Evolutionary conservation across 306 rosid species (phyloP), one percentile per base, ranked within the genome.

Genomic region (Quercus ilex): DNA sequence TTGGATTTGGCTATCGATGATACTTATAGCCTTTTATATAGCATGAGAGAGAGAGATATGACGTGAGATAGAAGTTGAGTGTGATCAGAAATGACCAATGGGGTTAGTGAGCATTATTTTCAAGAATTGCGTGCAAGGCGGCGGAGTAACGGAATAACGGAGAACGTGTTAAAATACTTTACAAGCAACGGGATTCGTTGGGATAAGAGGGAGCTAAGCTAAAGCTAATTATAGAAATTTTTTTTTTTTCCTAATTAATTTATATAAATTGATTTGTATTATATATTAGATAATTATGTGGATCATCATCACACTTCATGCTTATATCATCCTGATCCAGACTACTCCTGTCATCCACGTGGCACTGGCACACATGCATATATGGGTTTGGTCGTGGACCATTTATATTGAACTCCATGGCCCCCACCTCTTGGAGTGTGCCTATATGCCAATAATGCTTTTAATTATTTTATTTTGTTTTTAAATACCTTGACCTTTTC

Each of bases 231-330:
- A 83, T 76, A 70, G 71, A 35, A 23, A 20, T 52, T 53, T 20
- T 25, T 79, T 74, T 9, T 60, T 68, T 71, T 43, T 55, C 4
- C 25, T 6, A 8, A 38, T 78, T 28, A 21, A 35, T 41, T 67
- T 30, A 11, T 28, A 23, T n/a, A 64, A 28, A 31, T 64, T 23
- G 38, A 25, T 41, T 4, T 9, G 1, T 38, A 15, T 8, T 18
- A 28, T 55, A 6, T 20, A 73, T 55, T 31, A 43, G n/a, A 68
- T 65, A 83, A 68, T 38, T 38, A 38, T 52, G 81, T 76, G 87
- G 86, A 86, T 78, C 90, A 90, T 88, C 88, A 92, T 85, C 88
- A 87, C 82, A 94, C 97, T 86, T 94, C 98, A 94, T 89, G 98
- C 94, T 94, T 91, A 91, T 74, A 77, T 91, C 98, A 92, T 78